phyloP scores from a whole-genome alignment of 305 asterid species.

The Fraxinus paxiana region DNA sequence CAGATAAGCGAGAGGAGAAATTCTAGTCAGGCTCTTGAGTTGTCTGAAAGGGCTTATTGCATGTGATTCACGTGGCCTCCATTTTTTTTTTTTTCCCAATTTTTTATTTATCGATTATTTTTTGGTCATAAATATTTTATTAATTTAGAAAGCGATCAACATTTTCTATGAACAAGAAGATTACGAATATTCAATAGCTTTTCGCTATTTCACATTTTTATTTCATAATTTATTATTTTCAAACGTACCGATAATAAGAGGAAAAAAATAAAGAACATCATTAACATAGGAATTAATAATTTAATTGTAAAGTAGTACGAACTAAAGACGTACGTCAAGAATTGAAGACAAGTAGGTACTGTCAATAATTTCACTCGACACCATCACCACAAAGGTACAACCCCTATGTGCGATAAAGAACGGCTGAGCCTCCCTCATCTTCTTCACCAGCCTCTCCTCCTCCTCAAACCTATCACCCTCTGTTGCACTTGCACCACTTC shows the following conservation, averaged over 20 bases:
- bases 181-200: not conserved
- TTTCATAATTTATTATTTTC: not conserved
- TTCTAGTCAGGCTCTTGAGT: not conserved
- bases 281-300: no score
- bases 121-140: not conserved
- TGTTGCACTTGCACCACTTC: no score
- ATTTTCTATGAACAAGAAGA: not conserved
- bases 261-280: conserved; percentile 52
- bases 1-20: not conserved
- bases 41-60: not conserved
- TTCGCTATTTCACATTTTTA: not conserved
- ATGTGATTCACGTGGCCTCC: not conserved
- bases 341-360: no score
- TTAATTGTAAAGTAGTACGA: no score
- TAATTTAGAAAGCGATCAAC: not conserved
- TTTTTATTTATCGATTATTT: not conserved
- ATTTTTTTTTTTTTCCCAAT: no score
- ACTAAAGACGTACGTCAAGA: no score
- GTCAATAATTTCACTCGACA: no score
- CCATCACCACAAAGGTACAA: no score
- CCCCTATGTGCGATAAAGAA: not conserved
- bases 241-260: conserved; percentile 28
- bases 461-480: no score
- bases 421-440: not conserved
- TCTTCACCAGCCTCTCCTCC: not conserved